Conservation (phyloP, 2,329 filamentous ascomycete species). For the Aspergillus amoenus region DNA sequence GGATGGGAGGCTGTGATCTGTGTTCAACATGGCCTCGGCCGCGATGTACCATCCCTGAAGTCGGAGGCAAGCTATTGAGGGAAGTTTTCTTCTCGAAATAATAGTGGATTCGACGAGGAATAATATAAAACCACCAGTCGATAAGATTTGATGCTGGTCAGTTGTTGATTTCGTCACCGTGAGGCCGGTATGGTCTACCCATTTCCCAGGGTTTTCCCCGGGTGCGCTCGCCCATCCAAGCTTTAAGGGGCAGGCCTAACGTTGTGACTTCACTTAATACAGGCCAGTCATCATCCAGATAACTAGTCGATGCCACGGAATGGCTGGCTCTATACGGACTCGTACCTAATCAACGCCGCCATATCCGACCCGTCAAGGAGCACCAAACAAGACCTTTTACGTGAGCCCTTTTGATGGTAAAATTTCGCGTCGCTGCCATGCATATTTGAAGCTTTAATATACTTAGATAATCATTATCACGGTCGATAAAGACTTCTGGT, state of each 20-base stretch:
- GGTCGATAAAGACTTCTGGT: neutral
- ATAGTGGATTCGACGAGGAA: neutral
- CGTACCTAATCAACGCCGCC: neutral
- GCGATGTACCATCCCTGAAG: neutral
- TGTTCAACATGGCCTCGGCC: neutral
- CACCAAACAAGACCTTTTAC: neutral
- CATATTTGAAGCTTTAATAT: neutral
- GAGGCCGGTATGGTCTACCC: neutral
- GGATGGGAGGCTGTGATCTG: conserved; percentile 70
- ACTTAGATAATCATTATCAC: neutral
- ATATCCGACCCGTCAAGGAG: neutral
- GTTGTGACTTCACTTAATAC: neutral
- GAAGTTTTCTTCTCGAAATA: neutral
- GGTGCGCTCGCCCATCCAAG: neutral
- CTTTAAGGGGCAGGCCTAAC: neutral
- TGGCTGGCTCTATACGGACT: neutral
- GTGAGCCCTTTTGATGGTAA: too few relatives aligned
- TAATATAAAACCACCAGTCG: neutral
- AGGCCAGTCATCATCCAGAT: neutral
- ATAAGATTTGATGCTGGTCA: neutral
- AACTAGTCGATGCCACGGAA: neutral
- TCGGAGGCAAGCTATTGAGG: neutral
- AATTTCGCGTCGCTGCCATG: too few relatives aligned
- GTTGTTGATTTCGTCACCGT: neutral
- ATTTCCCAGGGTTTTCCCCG: neutral